Conservation (phyloP, 176 grass and related monocot species). For the Oryza longistaminata region DNA sequence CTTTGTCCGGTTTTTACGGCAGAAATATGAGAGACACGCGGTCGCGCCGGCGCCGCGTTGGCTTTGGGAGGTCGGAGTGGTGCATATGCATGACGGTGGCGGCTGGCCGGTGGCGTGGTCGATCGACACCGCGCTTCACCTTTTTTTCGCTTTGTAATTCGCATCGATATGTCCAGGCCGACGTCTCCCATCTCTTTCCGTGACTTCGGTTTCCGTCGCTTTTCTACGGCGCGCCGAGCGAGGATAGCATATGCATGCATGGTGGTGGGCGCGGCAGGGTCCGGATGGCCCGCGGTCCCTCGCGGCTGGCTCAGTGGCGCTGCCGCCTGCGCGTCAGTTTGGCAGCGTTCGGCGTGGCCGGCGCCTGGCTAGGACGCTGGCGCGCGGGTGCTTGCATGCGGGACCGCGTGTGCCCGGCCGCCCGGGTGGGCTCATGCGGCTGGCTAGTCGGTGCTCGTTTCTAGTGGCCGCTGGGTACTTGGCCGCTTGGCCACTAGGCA, state of each 20-base stretch:
- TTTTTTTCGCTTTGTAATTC: neutral
- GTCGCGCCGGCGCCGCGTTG: neutral
- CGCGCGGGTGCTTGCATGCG: constrained; percentile 20
- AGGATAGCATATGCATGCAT: neutral
- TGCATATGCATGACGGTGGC: neutral
- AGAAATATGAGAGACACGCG: neutral
- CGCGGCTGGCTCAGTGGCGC: neutral
- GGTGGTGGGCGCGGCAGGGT: too few species aligned
- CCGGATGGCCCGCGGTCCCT: neutral
- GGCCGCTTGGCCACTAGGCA: neutral
- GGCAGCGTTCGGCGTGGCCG: constrained; percentile 19
- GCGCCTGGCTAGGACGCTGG: neutral
- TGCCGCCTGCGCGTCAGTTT: constrained; percentile 4
- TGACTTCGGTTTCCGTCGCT: neutral
- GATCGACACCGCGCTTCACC: neutral
- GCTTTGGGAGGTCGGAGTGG: neutral
- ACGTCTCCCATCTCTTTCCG: neutral
- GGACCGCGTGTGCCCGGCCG: constrained; percentile 29
- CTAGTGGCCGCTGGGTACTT: too few species aligned
- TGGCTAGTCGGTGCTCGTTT: too few species aligned
- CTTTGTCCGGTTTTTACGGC: neutral
- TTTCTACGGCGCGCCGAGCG: neutral
- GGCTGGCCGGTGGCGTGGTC: neutral
- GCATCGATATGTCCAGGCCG: neutral
- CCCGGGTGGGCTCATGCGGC: too few species aligned